Conservation (phyloP, 1,139 yeast genomes). For the Saccharomyces hybrid region DNA sequence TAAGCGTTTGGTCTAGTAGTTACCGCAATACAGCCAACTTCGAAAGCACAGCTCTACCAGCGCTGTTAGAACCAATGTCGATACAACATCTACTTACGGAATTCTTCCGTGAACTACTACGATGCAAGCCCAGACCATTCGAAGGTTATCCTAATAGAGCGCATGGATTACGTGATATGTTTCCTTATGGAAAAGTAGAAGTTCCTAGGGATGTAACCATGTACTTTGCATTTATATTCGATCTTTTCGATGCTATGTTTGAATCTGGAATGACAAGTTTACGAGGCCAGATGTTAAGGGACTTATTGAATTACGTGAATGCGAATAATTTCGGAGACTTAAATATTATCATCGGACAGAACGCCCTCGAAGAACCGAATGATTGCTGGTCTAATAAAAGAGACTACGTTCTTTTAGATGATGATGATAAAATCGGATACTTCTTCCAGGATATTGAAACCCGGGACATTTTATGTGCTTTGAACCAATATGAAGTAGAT, state of each 20-base stretch:
- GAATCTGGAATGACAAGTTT: constrained; percentile 1
- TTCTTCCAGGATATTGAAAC: not conserved
- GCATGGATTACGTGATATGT: not conserved
- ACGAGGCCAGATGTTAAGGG: not conserved
- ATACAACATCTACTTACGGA: constrained; percentile 10
- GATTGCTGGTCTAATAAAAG: not conserved
- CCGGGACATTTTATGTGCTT: not conserved
- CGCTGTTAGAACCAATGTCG: constrained; percentile 14
- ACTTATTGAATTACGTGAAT: not conserved
- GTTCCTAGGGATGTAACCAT: not conserved
- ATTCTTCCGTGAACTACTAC: constrained; percentile 13
- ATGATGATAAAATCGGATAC: not conserved
- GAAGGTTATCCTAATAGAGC: not conserved
- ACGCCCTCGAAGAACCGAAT: not conserved
- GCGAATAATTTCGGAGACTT: not conserved
- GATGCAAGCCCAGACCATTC: not conserved
- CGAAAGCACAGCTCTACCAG: constrained; percentile 10
- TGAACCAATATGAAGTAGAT: not conserved
- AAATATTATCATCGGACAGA: not conserved
- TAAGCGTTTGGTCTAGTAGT: constrained; percentile 14
- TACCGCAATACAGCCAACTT: constrained; percentile 11
- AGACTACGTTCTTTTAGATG: not conserved
- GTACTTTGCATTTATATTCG: not conserved
- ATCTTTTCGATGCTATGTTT: not conserved
- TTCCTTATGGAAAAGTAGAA: constrained; percentile 4